Base-by-base conservation (phyloP, 192 early-diverging fungal species). In the Diversispora eburnea region DNA sequence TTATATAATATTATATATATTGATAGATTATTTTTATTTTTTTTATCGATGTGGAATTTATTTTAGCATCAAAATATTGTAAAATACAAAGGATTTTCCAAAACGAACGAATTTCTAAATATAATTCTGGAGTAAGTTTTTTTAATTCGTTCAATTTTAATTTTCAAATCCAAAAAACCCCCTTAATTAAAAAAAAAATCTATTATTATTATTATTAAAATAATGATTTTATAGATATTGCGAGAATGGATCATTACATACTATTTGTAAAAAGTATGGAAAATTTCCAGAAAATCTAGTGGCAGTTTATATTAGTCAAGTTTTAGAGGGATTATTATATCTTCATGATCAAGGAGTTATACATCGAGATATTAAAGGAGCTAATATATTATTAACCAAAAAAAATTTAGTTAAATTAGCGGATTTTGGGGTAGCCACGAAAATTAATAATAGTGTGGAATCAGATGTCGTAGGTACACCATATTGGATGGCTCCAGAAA, bases 351-450 rank as follows among this genome's bases (percentile, higher is more conserved):
- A 82, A 60, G 91, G 93, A 33, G 92, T 97, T 61, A 84, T 98
- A 33, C 95, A 96, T 75, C 89, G 95, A 33, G 95, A 95, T 69
- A 91, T 98, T 60, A 99, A 99, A 84, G 92, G 92, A 72, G 88
- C 84, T 63, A 92, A 92, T 74, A 87, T 92, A 7, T 76, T 92
- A 20, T 81, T 88, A 22, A 87, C 90, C 0, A 91, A 91, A 69
- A 86, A 90, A 54, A 89, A 89, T 19, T 65, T 85, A 8, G 88
- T 91, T 5, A 92, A 92, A 74, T 82, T 92, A n/a, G 89, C 90
- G 0, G 90, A 92, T 67, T 92, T 92, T 83, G 91, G 91, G 61
- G 89, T 92, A 0, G 87, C 89, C 2, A 91, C 89, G 0, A 84
- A 88, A 33, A 85, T 75, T 19, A 78, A 78, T 7, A 78, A 83